Base-by-base conservation (phyloP, 768 basidiomycete genomes). In the Lactarius vividus region DNA sequence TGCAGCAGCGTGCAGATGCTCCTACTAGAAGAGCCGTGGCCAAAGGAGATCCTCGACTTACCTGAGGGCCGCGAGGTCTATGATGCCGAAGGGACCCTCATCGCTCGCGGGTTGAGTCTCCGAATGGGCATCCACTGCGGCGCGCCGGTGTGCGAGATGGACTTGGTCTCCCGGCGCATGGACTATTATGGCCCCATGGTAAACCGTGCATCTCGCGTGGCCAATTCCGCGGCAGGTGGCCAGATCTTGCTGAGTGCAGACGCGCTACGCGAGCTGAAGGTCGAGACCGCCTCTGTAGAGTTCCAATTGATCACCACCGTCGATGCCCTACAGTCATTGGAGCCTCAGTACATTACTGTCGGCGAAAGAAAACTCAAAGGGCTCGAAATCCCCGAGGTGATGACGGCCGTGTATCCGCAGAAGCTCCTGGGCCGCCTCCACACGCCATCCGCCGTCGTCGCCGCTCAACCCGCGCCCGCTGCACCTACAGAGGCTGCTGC, bases 101-200 rank as follows among this genome's bases (percentile, higher is more conserved):
- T 98, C 61, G 88, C 91, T 44, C 85, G 95, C 6, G 97, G 97
- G 7, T 77, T 99, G 20, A 94, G 94, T 23, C 92, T 98, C 4
- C 87, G 97, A 39, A 98, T 99, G 96, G 96, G 97, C 46, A 90
- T 99, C 49, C 97, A 99, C 75, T 94, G 91, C 71, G 97, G 97
- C 18, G 75, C 76, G 26, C 97, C 97, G 0, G 83, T 92, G 33
- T 97, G 94, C 73, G 96, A 97, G 73, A 83, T 86, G 3, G 97
- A 99, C 76, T n/a, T 72, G 70, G 70, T 66, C 54, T 96, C 94
- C 4, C 81, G 87, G 65, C 89, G 97, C 54, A 98, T 99, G 97
- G 96, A 98, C 75, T 98, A 98, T 77, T 92, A 96, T 72, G 96
- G 96, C 0, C 89, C 94, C 1, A 93, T 97, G 86, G 94, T 96